Evolutionary conservation across 345 rosid genomes (phyloP).

Genomic region (Psidium guajava): DNA sequence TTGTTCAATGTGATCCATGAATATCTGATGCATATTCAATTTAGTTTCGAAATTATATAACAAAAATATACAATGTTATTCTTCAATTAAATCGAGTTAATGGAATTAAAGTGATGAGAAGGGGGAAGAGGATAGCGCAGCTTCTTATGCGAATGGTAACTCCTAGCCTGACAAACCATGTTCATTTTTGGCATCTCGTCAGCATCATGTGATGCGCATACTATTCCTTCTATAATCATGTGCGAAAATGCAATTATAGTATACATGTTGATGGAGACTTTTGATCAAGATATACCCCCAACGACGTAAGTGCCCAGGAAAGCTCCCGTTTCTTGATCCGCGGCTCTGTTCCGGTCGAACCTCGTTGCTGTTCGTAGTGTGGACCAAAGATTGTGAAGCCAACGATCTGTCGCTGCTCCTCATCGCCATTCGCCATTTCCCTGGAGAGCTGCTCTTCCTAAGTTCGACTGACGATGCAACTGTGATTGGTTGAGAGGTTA

Average conservation of each 20-base stretch:
- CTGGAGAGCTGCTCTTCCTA: not conserved
- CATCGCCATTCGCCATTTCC: not conserved
- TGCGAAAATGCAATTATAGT: too few relatives aligned
- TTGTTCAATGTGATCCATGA: accelerated
- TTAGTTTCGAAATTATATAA: accelerated
- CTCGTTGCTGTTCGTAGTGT: too few relatives aligned
- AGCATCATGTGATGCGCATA: not conserved
- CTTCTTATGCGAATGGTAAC: not conserved
- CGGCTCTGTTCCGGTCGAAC: too few relatives aligned
- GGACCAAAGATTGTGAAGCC: too few relatives aligned
- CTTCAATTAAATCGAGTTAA: not conserved
- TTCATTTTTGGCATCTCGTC: not conserved
- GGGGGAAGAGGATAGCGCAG: not conserved
- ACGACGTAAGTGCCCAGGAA: too few relatives aligned
- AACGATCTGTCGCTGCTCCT: not conserved
- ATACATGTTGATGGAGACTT: not conserved
- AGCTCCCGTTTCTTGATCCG: too few relatives aligned
- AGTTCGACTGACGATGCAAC: too few relatives aligned
- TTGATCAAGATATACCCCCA: too few relatives aligned
- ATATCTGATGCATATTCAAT: accelerated
- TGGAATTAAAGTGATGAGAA: not conserved
- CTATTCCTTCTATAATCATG: too few relatives aligned
- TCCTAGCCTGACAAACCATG: not conserved
- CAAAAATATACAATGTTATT: not conserved
- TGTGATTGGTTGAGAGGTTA: too few relatives aligned